Percentiles rank a stretch among this genome's conserved stretches.
These are phyloP conservation scores for Apiospora marii DNA, from an alignment of 2,329 filamentous ascomycete genomes.

Conservation along the genomic window DNA sequence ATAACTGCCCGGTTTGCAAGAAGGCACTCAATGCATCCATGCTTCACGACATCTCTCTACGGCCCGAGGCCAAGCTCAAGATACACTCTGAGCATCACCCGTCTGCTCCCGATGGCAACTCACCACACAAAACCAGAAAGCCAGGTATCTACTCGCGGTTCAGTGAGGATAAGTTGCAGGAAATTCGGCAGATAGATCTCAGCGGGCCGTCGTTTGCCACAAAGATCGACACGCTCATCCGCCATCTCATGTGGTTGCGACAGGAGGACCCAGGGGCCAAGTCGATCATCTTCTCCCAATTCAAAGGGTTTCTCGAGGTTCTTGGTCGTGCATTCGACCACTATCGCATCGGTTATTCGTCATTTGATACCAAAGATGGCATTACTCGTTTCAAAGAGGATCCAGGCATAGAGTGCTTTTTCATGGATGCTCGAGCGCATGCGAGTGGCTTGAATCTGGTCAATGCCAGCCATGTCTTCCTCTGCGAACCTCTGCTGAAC, in stretches of 20 bases:
- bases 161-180: constrained; percentile 71
- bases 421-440: constrained; percentile 88
- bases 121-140: constrained; percentile 39
- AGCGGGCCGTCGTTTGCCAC: constrained; percentile 79
- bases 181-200: constrained; percentile 85
- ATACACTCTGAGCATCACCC: constrained; percentile 65
- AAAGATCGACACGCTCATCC: constrained; percentile 84
- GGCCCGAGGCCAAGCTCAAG: constrained; percentile 71
- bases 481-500: constrained; percentile 93
- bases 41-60: constrained; percentile 86
- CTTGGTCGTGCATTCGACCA: constrained; percentile 73
- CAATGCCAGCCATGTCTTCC: constrained; percentile 91
- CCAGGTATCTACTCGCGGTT: constrained; percentile 80
- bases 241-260: constrained; percentile 87
- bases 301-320: constrained; percentile 70
- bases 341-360: constrained; percentile 77
- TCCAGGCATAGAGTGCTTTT: constrained; percentile 77
- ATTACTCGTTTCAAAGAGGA: constrained; percentile 81
- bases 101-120: not conserved
- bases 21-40: constrained; percentile 68
- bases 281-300: constrained; percentile 92
- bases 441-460: constrained; percentile 90
- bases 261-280: constrained; percentile 86
- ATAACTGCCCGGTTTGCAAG: constrained; percentile 88
- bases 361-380: constrained; percentile 73